These are phyloP conservation scores for Herpetomonas muscarum DNA, from an alignment of 208 protist species.

Conservation along the genomic window DNA sequence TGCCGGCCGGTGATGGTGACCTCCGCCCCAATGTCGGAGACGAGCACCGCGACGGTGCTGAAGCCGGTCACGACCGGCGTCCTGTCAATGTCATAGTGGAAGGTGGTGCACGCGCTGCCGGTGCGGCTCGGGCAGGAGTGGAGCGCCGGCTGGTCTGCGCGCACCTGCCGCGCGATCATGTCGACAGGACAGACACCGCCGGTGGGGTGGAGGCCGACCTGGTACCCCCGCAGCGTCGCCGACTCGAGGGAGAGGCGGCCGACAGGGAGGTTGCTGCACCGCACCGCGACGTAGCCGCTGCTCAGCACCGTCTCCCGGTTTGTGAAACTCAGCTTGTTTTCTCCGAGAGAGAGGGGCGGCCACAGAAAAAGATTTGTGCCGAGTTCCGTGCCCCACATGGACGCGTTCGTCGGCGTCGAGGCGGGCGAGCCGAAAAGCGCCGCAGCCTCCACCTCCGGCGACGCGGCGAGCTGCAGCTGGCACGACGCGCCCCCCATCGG, in stretches of 20 bases:
- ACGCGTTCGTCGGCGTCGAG: conserved; percentile 12
- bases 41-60: conserved; percentile 12
- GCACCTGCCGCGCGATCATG: conserved; percentile 16
- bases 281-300: conserved; percentile 21
- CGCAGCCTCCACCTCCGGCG: conserved; percentile 9
- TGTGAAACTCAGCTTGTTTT: conserved; percentile 32
- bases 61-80: conserved; percentile 36
- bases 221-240: conserved; percentile 24
- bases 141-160: conserved; percentile 11
- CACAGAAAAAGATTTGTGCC: conserved; percentile 12
- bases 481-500: conserved; percentile 23
- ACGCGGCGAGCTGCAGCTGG: conserved; percentile 20
- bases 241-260: conserved; percentile 10
- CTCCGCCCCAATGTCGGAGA: conserved; percentile 10
- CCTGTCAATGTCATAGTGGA: conserved; percentile 15
- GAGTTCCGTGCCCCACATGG: conserved; percentile 14
- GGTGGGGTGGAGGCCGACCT: conserved; percentile 27
- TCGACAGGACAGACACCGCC: conserved; percentile 39
- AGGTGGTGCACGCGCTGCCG: conserved; percentile 29
- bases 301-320: conserved; percentile 13
- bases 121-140: conserved; percentile 28
- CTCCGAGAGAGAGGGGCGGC: conserved; percentile 25
- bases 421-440: conserved; percentile 5
- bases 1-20: conserved; percentile 20
- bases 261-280: conserved; percentile 20